Evolutionary conservation across 768 basidiomycete species (phyloP), one percentile per base, ranked within the genome.

Genomic region (Saitozyma podzolica): DNA sequence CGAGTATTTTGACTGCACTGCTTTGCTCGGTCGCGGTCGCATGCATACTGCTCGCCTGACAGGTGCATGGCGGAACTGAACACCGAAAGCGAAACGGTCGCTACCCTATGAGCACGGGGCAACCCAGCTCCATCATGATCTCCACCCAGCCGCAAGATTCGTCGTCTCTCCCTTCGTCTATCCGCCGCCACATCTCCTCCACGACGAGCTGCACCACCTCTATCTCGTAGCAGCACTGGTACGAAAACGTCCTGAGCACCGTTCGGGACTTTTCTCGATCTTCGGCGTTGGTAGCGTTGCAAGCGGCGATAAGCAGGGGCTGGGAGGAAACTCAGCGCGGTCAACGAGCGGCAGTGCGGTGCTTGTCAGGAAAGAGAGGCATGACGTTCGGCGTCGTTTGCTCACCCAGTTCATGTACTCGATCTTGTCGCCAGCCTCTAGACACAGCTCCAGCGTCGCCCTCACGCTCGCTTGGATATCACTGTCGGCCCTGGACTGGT

Each of bases 331-430:
- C 10, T 43, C 43, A 59, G 49, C 48, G 11, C 42, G 42, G 9
- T 45, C 41, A 11, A 14, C 41, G 13, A 17, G 9, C 20, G 9
- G 11, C 14, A 29, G 29, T 1, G 13, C 13, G 40, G 40, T n/a
- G n/a, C 11, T 19, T 20, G 49, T 14, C 11, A 9, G 17, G 8
- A 56, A 17, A 51, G 4, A 47, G 10, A 56, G 10, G 16, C 29
- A 37, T 39, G 17, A 41, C 9, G 20, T 42, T 14, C 8, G 29
- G 20, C 7, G 50, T 0, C 29, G 29, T 17, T 41, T 8, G 62
- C 65, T 62, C 58, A 70, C 68, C 65, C 65, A 70, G 56, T 67
- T 70, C 52, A 70, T 51, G 54, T 64, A 67, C 51, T 70, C 68
- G 13, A 62, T 51, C 53, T 70, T 70, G n/a, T 64, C 68, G 11